These are phyloP conservation scores for Podospora comata DNA, from an alignment of 495 filamentous ascomycete genomes.

Conservation along the genomic window DNA sequence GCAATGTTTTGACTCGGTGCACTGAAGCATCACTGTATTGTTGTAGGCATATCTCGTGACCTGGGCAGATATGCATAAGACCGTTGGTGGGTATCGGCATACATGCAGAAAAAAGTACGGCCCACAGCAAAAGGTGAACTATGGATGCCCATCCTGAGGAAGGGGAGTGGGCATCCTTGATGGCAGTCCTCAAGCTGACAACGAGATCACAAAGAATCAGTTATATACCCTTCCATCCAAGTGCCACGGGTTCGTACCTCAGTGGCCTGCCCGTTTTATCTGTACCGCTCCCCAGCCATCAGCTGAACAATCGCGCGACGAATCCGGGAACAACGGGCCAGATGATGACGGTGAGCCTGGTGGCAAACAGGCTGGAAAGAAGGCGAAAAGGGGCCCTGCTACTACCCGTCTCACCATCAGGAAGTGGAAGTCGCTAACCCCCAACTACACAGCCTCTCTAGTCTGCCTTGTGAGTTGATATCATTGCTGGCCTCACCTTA, in stretches of 20 bases:
- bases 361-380: neutral
- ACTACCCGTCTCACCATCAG: neutral
- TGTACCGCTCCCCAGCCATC: no score
- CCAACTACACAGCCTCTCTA: neutral
- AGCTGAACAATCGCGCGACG: no score
- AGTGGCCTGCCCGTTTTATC: neutral
- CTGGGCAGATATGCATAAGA: neutral
- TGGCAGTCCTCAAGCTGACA: neutral
- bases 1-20: neutral
- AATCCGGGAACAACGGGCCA: neutral
- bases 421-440: neutral
- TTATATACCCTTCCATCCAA: neutral
- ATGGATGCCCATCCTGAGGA: neutral
- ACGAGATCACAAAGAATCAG: neutral
- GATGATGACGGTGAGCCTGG: neutral
- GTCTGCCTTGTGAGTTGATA: neutral
- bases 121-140: neutral
- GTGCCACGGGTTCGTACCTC: neutral
- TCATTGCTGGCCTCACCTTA: neutral
- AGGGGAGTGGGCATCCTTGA: neutral
- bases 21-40: neutral
- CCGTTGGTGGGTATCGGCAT: neutral
- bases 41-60: neutral
- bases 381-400: neutral
- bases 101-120: neutral